These are phyloP conservation scores for Bjerkandera adusta DNA, from an alignment of 1,284 basidiomycete species.

Conservation along the genomic window DNA sequence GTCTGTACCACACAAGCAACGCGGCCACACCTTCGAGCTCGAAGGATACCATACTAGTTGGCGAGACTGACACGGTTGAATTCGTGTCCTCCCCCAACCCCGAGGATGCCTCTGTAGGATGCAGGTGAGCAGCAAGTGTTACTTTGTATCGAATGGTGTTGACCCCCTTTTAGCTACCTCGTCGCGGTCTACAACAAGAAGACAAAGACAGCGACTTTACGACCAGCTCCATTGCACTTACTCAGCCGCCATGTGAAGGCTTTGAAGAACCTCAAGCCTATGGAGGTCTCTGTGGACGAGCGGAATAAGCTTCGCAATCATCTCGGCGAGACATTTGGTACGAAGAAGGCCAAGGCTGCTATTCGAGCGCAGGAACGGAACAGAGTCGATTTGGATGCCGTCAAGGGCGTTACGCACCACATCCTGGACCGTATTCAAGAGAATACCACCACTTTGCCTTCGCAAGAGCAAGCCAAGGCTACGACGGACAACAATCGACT, in stretches of 20 bases:
- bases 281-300: conserved; percentile 48
- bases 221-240: conserved; percentile 72
- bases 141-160: background rate
- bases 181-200: conserved; percentile 71
- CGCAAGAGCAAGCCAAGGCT: conserved; percentile 63
- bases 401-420: conserved; percentile 77
- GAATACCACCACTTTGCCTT: conserved; percentile 65
- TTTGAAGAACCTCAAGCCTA: conserved; percentile 65
- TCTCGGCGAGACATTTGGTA: conserved; percentile 91
- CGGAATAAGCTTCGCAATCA: conserved; percentile 66
- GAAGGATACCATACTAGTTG: conserved; percentile 58
- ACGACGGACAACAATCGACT: conserved; percentile 61
- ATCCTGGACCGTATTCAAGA: conserved; percentile 80
- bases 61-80: conserved; percentile 68
- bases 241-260: conserved; percentile 80
- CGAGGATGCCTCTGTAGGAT: conserved; percentile 50
- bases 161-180: conserved; percentile 47
- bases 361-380: conserved; percentile 86
- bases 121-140: conserved; percentile 49
- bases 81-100: conserved; percentile 49
- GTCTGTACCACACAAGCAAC: conserved; percentile 21
- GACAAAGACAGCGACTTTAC: conserved; percentile 65
- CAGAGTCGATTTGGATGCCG: conserved; percentile 81
- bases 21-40: conserved; percentile 43
- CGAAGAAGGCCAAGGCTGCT: conserved; percentile 85